A percentile compares a stretch with the other conserved stretches of the same genome.
Conservation (phyloP, 495 filamentous ascomycete genomes). For the Annulohypoxylon maeteangense region DNA sequence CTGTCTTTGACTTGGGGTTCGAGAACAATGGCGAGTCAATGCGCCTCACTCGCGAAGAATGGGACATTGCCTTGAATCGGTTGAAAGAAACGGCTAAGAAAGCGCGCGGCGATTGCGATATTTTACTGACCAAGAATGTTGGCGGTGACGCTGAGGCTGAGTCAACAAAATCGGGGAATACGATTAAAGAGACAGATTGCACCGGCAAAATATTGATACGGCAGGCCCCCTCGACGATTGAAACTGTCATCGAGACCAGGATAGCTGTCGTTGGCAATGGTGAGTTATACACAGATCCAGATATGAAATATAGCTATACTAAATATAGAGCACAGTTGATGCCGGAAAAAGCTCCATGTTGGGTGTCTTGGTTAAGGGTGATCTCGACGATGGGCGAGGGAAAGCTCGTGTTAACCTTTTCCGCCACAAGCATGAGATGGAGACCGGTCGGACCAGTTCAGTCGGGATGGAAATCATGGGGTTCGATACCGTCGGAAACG, state of each 20-base stretch:
- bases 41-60: conserved; percentile 80
- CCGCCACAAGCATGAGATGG: conserved; percentile 96
- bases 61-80: conserved; percentile 76
- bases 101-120: conserved; percentile 75
- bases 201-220: conserved; percentile 88
- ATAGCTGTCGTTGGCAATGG: conserved; percentile 97
- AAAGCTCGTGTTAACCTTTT: conserved; percentile 97
- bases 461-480: conserved; percentile 99
- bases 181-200: conserved; percentile 73
- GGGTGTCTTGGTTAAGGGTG: conserved; percentile 94
- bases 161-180: conserved; percentile 54
- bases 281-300: conserved; percentile 43
- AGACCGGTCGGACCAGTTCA: conserved; percentile 93
- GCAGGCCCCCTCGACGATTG: conserved; percentile 74
- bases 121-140: conserved; percentile 89
- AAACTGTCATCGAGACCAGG: conserved; percentile 93
- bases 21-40: conserved; percentile 95
- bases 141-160: conserved; percentile 78
- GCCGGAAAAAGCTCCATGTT: conserved; percentile 98
- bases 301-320: neutral
- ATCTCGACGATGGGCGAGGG: conserved; percentile 93
- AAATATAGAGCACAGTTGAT: conserved; percentile 68
- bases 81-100: conserved; percentile 72
- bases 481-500: conserved; percentile 88
- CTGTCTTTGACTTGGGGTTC: conserved; percentile 89